A percentile compares a stretch with the other conserved stretches of the same genome.
Evolutionary conservation across 2,329 filamentous ascomycete species (phyloP).

Genomic region (Clonostachys rhizophaga): DNA sequence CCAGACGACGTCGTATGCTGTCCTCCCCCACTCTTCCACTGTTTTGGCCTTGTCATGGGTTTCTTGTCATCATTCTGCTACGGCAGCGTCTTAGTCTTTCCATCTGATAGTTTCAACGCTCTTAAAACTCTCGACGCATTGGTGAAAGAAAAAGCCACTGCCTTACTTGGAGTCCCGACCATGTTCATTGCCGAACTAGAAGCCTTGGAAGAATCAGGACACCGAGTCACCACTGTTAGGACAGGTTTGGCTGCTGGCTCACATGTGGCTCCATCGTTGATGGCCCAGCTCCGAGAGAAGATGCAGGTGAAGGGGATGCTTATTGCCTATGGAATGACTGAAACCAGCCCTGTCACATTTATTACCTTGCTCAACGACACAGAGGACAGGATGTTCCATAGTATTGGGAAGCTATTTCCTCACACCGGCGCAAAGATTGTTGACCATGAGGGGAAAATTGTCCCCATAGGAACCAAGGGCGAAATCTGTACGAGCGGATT

Average conservation of each 20-base stretch:
- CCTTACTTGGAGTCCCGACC: slow-evolving; percentile 50
- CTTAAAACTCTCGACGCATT: slow-evolving; percentile 53
- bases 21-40: slow-evolving; percentile 53
- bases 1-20: neutral
- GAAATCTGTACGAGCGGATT: slow-evolving; percentile 65
- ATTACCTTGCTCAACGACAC: slow-evolving; percentile 67
- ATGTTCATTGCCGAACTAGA: slow-evolving; percentile 66
- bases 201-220: slow-evolving; percentile 39
- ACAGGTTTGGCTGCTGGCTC: slow-evolving; percentile 66
- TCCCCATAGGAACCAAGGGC: slow-evolving; percentile 50
- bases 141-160: slow-evolving; percentile 44
- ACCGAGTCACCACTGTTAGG: slow-evolving; percentile 33
- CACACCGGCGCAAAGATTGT: slow-evolving; percentile 61
- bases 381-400: slow-evolving; percentile 56
- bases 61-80: slow-evolving; percentile 68
- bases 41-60: slow-evolving; percentile 67
- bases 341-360: slow-evolving; percentile 52
- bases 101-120: slow-evolving; percentile 61
- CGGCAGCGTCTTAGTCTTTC: slow-evolving; percentile 58
- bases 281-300: slow-evolving; percentile 54
- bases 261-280: slow-evolving; percentile 57
- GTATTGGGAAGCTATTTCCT: slow-evolving; percentile 57
- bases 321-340: slow-evolving; percentile 59
- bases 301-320: slow-evolving; percentile 56
- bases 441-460: slow-evolving; percentile 43